Evolutionary conservation across 2,329 filamentous ascomycete species (phyloP), one percentile per base, ranked within the genome.

Genomic region (Epicoccum sorghinum): DNA sequence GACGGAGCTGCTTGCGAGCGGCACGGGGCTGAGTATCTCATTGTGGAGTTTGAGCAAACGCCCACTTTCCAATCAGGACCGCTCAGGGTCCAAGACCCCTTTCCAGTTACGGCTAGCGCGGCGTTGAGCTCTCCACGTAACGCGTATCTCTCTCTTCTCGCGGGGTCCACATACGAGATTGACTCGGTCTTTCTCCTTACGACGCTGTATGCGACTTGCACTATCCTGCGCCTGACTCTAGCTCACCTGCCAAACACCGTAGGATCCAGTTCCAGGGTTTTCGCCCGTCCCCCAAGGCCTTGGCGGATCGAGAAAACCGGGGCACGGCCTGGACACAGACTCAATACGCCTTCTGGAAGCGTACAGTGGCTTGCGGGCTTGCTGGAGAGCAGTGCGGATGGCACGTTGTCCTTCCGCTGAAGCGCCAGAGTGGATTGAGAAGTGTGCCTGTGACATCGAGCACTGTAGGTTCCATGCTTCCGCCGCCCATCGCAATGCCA

Each of bases 11-110:
- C 47, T 47, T 55, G 52, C 52, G 43, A 51, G 47, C 42, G 47
- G 47, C 42, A 55, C 52, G 52, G 52, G 52, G 52, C 52, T 55
- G 52, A 55, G 52, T 50, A n/a, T 13, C n/a, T 32, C 27, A 30
- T 27, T 46, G 37, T 50, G 38, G 41, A 40, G 46, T 51, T 42
- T 18, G 32, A 47, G 47, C 7, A 13, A 33, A 33, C 32, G 4
- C 10, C 4, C 7, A 12, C 13, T 9, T 33, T 8, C 32, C 32
- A 33, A 33, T 33, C 32, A 33, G 32, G 32, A 12, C 10, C 22
- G 4, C 45, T 46, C 52, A 55, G 52, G 52, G 52, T 55, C 52
- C 37, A 42, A 23, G 22, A 37, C 52, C 52, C 52, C 46, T 50
- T 8, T 49, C 37, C 25, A 6, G 23, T 32, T 41, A 8, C 30